Evolutionary conservation across 768 basidiomycete genomes (phyloP), one percentile per base, ranked within the genome.

Genomic region (Termitomyces sp.): DNA sequence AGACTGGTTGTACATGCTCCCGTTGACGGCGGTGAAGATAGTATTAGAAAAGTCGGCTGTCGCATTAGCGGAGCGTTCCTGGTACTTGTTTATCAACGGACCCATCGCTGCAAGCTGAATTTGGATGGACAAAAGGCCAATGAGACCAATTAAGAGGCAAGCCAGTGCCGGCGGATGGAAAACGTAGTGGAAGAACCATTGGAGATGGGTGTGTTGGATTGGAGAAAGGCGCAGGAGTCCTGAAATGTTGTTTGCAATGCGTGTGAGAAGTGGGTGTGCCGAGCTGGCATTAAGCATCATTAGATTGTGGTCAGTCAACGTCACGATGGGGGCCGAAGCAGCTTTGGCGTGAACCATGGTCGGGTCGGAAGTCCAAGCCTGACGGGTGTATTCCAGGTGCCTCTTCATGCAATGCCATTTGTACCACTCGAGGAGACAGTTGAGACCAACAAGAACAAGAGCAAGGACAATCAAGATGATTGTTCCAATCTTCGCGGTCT

Each of bases 111-210:
- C 69, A 43, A 99, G 80, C 72, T 99, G 97, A 30, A 96, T 76
- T 72, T 98, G 80, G 32, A 98, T 86, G 33, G 87, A 87, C 46
- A 98, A 71, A 13, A 98, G 72, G 10, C 95, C 95, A 64, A 98
- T 86, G 63, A 95, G 75, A n/a, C 95, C 95, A 64, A 98, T 91
- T 60, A 95, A 82, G 69, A 99, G 86, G 68, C 95, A 91, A 0
- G 92, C 89, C 45, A 96, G 81, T 0, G 93, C 95, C 1, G 93
- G 91, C 2, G 93, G 85, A 67, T 98, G 91, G 71, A 94, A 92
- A 58, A 99, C 78, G 74, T 97, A 97, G 65, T 90, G 82, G 66
- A 91, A 78, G 73, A 96, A 93, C 93, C 94, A 99, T 58, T 86
- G 85, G 18, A 92, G 72, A 64, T 91, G 82, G 26, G 80, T 82